Conservation (phyloP, 2,329 filamentous ascomycete genomes). For the Cercospora sojina region DNA sequence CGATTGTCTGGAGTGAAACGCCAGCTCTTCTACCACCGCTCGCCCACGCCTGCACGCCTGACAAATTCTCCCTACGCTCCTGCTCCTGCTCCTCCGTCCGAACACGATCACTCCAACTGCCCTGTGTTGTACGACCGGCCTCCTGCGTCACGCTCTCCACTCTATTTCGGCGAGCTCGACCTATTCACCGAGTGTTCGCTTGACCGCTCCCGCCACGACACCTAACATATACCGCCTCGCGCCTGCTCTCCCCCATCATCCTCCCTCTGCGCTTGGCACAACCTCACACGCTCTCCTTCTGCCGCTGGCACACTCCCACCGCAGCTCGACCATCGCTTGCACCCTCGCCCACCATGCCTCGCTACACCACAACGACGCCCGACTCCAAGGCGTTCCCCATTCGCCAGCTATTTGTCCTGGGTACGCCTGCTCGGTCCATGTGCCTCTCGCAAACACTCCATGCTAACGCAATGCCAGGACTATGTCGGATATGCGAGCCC, state of each 20-base stretch:
- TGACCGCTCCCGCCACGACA: conserved; percentile 17
- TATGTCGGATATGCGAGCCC: conserved; percentile 95
- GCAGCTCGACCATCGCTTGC: background rate
- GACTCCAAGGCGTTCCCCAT: conserved; percentile 52
- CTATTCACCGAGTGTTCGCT: conserved; percentile 16
- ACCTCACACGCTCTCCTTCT: background rate
- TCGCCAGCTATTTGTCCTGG: conserved; percentile 57
- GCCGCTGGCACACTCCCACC: conserved; percentile 1
- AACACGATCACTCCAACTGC: background rate
- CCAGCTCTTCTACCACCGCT: background rate
- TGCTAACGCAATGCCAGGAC: conserved; percentile 22
- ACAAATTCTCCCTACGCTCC: background rate
- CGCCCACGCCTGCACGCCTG: background rate
- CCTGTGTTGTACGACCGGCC: background rate
- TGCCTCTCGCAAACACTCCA: background rate
- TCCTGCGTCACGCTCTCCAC: conserved; percentile 16
- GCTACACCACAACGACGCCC: conserved; percentile 19
- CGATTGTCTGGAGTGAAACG: conserved; percentile 17
- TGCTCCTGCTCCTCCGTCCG: background rate
- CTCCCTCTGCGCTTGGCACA: conserved; percentile 14
- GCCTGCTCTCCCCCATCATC: conserved; percentile 7
- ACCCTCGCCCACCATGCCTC: conserved; percentile 23
- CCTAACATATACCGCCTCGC: conserved; percentile 17
- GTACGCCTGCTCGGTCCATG: conserved; percentile 40
- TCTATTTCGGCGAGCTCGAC: conserved; percentile 1